phyloP scores from a whole-genome alignment of 163 green algal species.

The Prototheca cutis region DNA sequence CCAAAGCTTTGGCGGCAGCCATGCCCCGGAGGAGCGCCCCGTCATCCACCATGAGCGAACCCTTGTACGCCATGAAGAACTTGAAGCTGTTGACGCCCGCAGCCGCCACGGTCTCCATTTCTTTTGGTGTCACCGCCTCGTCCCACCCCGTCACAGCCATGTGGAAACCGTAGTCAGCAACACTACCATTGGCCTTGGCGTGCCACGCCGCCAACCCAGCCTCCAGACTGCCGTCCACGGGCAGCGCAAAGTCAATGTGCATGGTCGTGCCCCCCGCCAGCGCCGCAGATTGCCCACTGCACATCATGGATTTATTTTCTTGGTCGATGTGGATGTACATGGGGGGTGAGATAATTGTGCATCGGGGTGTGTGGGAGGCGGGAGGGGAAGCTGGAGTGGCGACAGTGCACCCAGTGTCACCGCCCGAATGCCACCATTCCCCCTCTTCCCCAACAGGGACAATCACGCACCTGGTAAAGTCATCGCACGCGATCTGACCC shows the following conservation, averaged over 20 bases:
- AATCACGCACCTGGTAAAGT: conserved; percentile 82
- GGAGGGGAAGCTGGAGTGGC: too few species aligned
- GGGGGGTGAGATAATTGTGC: too few species aligned
- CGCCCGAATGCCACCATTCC: too few species aligned
- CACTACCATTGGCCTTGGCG: conserved; percentile 44
- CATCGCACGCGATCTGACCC: conserved; percentile 63
- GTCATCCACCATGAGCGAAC: conserved; percentile 75
- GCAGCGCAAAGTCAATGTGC: conserved; percentile 96
- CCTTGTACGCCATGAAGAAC: conserved; percentile 96
- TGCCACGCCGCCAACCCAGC: conserved; percentile 59
- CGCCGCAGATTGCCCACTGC: conserved; percentile 71
- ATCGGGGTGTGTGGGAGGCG: too few species aligned
- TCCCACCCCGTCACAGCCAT: conserved; percentile 88
- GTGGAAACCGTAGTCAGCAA: conserved; percentile 91
- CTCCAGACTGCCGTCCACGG: conserved; percentile 63
- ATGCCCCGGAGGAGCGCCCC: conserved; percentile 77
- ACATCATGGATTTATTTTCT: too few species aligned
- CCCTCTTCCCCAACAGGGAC: too few species aligned
- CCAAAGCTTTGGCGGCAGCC: conserved; percentile 66
- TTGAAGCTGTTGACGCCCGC: conserved; percentile 86
- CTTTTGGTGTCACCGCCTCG: too few species aligned
- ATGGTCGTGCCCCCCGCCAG: conserved; percentile 91
- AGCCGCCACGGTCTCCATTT: conserved; percentile 67
- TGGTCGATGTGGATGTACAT: too few species aligned
- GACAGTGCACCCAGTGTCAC: too few species aligned